A percentile compares a stretch with the other conserved stretches of the same genome.
These are phyloP conservation scores for Alloascoidea africana DNA, from an alignment of 805 yeast genomes.

Conservation along the genomic window DNA sequence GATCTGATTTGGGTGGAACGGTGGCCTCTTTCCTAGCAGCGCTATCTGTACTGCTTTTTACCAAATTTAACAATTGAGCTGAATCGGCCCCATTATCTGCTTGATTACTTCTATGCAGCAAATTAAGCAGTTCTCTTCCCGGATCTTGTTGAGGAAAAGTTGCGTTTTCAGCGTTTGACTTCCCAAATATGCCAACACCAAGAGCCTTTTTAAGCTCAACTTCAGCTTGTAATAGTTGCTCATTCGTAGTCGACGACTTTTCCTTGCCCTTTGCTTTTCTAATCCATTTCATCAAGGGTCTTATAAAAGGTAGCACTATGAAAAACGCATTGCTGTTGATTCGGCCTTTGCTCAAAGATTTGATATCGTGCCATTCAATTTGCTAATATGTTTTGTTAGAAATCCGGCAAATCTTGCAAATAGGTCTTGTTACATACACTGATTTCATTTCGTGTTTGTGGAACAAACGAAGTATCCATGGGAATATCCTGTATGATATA, in stretches of 20 bases:
- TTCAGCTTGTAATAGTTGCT: neutral
- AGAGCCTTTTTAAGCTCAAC: neutral
- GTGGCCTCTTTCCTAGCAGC: too few species aligned
- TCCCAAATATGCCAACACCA: too few species aligned
- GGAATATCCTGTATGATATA: slow-evolving; percentile 69
- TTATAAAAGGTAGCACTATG: neutral
- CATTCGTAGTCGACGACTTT: neutral
- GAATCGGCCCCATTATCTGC: neutral
- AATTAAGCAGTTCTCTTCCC: slow-evolving; percentile 1
- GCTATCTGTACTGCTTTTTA: neutral
- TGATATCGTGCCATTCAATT: slow-evolving; percentile 1
- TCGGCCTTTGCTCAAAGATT: neutral
- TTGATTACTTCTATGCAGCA: neutral
- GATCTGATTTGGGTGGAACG: neutral
- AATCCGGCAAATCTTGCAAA: too few species aligned
- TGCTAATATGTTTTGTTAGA: too few species aligned
- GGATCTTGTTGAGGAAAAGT: neutral
- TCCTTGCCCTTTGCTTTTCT: too few species aligned
- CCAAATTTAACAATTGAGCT: neutral
- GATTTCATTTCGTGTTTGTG: slow-evolving; percentile 81
- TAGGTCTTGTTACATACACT: slow-evolving; percentile 73
- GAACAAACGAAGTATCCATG: slow-evolving; percentile 57
- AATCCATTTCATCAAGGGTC: neutral
- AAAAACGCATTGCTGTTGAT: neutral
- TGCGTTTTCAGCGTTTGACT: neutral